Evolutionary conservation across 352 stramenopile genomes (phyloP), one percentile per base, ranked within the genome.

Genomic region (Phytophthora boehmeriae): DNA sequence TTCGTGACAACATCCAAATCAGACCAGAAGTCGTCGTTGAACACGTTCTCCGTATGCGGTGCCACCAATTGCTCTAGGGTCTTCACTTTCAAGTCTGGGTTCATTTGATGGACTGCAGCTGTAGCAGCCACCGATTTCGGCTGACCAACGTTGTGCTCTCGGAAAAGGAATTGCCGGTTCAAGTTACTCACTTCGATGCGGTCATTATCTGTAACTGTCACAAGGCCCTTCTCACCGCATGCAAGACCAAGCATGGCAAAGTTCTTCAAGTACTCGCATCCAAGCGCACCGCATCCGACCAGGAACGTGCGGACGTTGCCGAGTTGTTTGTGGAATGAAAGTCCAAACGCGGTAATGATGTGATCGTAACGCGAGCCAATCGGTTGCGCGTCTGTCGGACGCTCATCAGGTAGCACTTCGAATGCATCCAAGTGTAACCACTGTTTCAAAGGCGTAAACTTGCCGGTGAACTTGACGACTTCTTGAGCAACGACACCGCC

Each of bases 1-100:
- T 99, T 99, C n/a, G 99, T 92, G 6, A 99, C 97, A 2, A 99
- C 60, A 73, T 98, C 87, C 43, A 92, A 17, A 59, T 89, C 74
- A 10, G 76, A 87, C 86, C 86, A 95, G 41, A 95, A 95, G 14
- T 86, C 72, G 36, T 92, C 86, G 45, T 95, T 49, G 52, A 95
- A 95, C 14, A 89, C 68, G 20, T 91, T 89, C 66, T 95, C 84
- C 16, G 86, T 92, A 62, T 92, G 83, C 27, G 86, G 80, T 17
- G 75, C 82, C 3, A 95, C 86, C 32, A 95, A 66, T 16, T 95
- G 83, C 56, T 95, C 86, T 22, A 95, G 68, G 5, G 86, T 84
- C 64, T 91, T 90, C 22, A 95, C 86, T 54, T 92, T 87, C 13
- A 95, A 70, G 22, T 82, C 70, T 2, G 56, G 39, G 55, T 95